A percentile compares a stretch with the other conserved stretches of the same genome.
Conservation (phyloP, 495 filamentous ascomycete species). For the Viridothelium virens region DNA sequence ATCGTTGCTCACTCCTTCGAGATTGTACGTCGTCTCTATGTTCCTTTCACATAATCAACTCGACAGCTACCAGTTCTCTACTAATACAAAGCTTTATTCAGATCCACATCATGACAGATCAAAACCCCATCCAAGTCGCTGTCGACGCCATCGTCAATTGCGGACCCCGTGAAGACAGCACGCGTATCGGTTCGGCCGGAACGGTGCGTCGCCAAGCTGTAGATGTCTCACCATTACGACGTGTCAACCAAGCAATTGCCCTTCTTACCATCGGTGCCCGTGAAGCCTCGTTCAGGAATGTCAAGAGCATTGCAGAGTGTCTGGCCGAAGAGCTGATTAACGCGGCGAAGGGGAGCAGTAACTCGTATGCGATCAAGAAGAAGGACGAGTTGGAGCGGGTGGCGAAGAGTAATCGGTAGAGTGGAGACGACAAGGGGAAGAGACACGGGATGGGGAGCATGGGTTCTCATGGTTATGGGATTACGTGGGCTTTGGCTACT, state of each 20-base stretch:
- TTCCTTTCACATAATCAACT: neutral
- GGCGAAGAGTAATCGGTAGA: conserved; percentile 98
- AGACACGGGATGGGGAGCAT: neutral
- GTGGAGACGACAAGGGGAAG: conserved; percentile 1
- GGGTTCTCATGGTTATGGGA: neutral
- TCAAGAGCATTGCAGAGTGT: conserved; percentile 98
- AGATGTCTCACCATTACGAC: conserved; percentile 97
- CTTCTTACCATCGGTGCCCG: conserved; percentile 95
- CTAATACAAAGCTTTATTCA: conserved; percentile 34
- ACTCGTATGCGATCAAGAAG: conserved; percentile 99
- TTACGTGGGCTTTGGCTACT: neutral
- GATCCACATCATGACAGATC: conserved; percentile 99
- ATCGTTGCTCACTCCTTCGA: conserved; percentile 99
- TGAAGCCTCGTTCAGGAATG: conserved; percentile 96
- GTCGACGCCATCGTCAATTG: conserved; percentile 99
- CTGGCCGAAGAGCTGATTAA: conserved; percentile 99
- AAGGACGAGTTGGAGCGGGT: conserved; percentile 99
- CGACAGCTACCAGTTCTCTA: neutral
- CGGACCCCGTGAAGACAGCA: conserved; percentile 98
- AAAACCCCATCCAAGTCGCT: conserved; percentile 99
- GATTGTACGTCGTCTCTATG: conserved; percentile 64
- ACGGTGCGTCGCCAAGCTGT: conserved; percentile 99
- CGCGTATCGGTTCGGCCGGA: conserved; percentile 97
- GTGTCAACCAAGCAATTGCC: conserved; percentile 98
- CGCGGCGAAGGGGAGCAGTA: conserved; percentile 98